These are phyloP conservation scores for Saccharomyces mikatae DNA, from an alignment of 805 yeast species.

Conservation along the genomic window DNA sequence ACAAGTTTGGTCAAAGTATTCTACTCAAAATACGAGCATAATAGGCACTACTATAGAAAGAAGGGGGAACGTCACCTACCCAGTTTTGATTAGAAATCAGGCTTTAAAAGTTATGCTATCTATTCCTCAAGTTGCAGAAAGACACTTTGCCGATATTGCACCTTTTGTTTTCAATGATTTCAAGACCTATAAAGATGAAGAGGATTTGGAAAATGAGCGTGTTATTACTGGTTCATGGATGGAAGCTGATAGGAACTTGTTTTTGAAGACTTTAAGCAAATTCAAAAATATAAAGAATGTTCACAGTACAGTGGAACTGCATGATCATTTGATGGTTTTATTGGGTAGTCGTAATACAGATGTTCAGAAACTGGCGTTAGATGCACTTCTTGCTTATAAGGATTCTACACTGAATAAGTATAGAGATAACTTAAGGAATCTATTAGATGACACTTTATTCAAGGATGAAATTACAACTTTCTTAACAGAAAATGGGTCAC, in stretches of 20 bases:
- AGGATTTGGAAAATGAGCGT: constrained; percentile 5
- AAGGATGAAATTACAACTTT: constrained; percentile 75
- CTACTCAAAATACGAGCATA: constrained; percentile 31
- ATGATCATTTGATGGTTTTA: constrained; percentile 43
- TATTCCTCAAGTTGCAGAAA: constrained; percentile 66
- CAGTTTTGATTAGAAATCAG: constrained; percentile 45
- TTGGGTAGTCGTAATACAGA: constrained; percentile 54
- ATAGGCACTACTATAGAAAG: constrained; percentile 30
- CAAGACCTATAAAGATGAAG: constrained; percentile 14
- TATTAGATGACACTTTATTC: constrained; percentile 76
- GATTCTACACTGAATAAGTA: constrained; percentile 54
- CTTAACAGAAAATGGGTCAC: constrained; percentile 41
- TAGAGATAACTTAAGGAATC: constrained; percentile 59
- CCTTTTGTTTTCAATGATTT: constrained; percentile 44
- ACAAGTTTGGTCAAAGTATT: constrained; percentile 29
- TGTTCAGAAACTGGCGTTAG: constrained; percentile 66
- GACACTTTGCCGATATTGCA: constrained; percentile 45
- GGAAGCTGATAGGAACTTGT: constrained; percentile 44
- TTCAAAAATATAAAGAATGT: constrained; percentile 58
- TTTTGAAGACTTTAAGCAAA: constrained; percentile 54
- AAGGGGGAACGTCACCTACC: constrained; percentile 34
- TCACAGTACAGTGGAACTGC: constrained; percentile 45
- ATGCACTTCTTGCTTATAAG: constrained; percentile 59
- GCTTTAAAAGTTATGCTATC: constrained; percentile 47
- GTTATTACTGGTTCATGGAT: constrained; percentile 29